Base-by-base conservation (phyloP, 106 monocot species). In the Vanilla planifolia region DNA sequence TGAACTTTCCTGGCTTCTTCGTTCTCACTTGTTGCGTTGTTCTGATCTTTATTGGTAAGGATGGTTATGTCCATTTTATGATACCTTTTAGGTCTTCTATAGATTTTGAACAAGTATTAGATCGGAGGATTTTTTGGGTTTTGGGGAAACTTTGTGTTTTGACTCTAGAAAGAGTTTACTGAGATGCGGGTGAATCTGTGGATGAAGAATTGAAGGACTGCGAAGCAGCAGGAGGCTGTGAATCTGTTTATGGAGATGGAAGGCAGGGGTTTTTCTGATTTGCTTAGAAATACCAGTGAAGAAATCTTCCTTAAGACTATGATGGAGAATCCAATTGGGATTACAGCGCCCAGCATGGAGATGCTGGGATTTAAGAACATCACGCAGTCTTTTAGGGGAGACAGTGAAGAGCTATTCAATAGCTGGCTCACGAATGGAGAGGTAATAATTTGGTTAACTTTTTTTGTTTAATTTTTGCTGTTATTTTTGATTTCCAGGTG, bases 381-480 rank as follows among this genome's bases (percentile, higher is more conserved):
- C 34, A 65, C 79, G 1, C 84, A 84, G 55, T 43, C 68, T 13
- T 61, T 85, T 51, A 50, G 85, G 33, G 73, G 52, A 39, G 85
- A 85, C 20, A 85, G 85, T 51, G 85, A 85, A 75, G 78, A 85
- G 66, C 69, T 85, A 23, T 85, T 85, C 68, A 73, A 73, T 45
- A 76, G 57, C 59, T 85, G 85, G 85, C 67, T 85, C 41, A 70
- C 62, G 69, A 85, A 73, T 42, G 79, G 64, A 40, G 85, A 85
- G 85, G 85, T 70, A 85, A 79, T 73, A 48, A 63, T 16, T 33
- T 51, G 20, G 21, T 41, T 9, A 36, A 44, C 23, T 48, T 0
- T 41, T 51, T 64, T 47, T 50, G 5, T 22, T 43, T 61, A 19
- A 26, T 37, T 48, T 62, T 33, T 62, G 5, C 19, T 20, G 3